Evolutionary conservation across 495 filamentous ascomycete genomes (phyloP).

Genomic region (Podospora anserina): DNA sequence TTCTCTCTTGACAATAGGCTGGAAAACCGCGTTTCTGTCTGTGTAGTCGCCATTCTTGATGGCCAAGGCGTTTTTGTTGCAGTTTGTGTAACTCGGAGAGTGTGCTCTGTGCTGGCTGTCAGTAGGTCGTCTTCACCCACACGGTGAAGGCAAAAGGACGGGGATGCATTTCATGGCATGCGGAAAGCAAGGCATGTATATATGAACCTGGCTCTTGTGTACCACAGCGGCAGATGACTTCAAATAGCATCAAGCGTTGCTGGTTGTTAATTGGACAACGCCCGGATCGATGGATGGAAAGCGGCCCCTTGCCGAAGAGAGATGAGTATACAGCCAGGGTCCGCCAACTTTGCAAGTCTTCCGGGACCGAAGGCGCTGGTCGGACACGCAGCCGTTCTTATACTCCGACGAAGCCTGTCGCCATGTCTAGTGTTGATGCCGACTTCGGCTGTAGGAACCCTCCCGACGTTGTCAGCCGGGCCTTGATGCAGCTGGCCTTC

Average conservation of each 20-base stretch:
- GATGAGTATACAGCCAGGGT: not conserved
- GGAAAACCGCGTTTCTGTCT: not conserved
- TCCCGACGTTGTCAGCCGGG: not conserved
- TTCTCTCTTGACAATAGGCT: not conserved
- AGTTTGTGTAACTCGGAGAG: too few relatives aligned
- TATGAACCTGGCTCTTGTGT: not conserved
- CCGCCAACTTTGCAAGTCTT: not conserved
- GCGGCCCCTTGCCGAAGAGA: not conserved
- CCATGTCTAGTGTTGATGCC: not conserved
- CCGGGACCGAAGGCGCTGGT: conserved; percentile 27
- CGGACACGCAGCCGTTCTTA: conserved; percentile 13
- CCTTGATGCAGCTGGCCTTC: not conserved
- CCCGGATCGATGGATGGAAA: not conserved
- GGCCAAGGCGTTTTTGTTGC: too few relatives aligned
- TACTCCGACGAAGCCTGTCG: conserved; percentile 1
- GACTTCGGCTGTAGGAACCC: not conserved
- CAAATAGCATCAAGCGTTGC: not conserved
- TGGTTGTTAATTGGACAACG: not conserved
- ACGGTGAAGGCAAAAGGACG: too few relatives aligned
- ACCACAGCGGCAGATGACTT: not conserved
- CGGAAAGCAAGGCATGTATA: too few relatives aligned
- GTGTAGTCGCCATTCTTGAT: not conserved
- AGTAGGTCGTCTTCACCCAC: too few relatives aligned
- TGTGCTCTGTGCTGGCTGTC: too few relatives aligned
- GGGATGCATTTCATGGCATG: too few relatives aligned